A percentile compares a stretch with the other conserved stretches of the same genome.
phyloP scores from a whole-genome alignment of 768 basidiomycete species.

The Atractiella rhizophila region DNA sequence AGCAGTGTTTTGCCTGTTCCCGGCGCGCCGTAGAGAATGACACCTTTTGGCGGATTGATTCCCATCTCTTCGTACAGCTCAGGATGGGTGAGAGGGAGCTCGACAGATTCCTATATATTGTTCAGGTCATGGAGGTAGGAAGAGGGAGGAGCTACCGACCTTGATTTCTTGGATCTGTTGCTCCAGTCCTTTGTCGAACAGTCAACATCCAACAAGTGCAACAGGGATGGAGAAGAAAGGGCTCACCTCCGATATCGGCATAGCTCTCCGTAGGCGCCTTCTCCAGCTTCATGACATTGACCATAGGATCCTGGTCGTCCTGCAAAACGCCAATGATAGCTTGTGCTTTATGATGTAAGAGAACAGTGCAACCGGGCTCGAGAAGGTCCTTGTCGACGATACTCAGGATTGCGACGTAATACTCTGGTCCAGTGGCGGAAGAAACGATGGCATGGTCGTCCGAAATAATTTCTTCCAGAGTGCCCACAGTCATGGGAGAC shows the following conservation, averaged over 20 bases:
- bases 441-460: constrained; percentile 98
- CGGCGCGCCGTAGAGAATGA: constrained; percentile 93
- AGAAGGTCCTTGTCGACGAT: constrained; percentile 95
- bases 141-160: constrained; percentile 24
- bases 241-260: constrained; percentile 63
- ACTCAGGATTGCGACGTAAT: constrained; percentile 89
- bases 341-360: constrained; percentile 87
- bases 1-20: constrained; percentile 95
- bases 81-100: constrained; percentile 86
- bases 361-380: constrained; percentile 82
- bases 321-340: constrained; percentile 83
- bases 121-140: neutral
- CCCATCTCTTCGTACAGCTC: constrained; percentile 99
- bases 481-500: constrained; percentile 92
- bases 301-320: constrained; percentile 84
- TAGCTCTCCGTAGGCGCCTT: constrained; percentile 98
- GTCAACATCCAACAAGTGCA: too few species aligned
- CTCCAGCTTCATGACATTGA: constrained; percentile 58
- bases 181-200: constrained; percentile 34
- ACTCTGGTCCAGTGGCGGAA: constrained; percentile 79
- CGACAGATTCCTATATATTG: constrained; percentile 65
- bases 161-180: constrained; percentile 97
- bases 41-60: constrained; percentile 97
- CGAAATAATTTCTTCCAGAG: constrained; percentile 85
- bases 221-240: neutral